Base-by-base conservation (phyloP, 176 grass and related monocot genomes). In the Leersia perrieri region DNA sequence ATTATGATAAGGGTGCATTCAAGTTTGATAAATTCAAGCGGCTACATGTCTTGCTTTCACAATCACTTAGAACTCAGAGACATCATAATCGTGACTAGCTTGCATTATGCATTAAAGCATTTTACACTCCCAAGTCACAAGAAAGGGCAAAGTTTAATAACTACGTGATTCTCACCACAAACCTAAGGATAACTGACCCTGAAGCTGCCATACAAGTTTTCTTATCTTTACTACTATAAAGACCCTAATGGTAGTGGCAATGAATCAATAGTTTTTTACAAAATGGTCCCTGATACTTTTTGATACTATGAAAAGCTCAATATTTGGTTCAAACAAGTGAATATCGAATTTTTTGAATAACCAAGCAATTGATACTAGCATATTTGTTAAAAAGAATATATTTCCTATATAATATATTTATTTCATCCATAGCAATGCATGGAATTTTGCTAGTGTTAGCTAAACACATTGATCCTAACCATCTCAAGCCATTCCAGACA, bases 1-100 rank as follows among this genome's bases (percentile, higher is more conserved):
- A 81, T 16, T 44, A 66, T 29, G 29, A 36, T 20, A 91, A 14
- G 16, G 20, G 63, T 22, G 45, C 33, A 31, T 80, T 68, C 76
- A 83, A 18, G n/a, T 68, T 5, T 45, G 11, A 72, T 33, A 28
- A 78, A 57, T 26, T 60, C 33, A 22, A 2, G 18, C 53, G 26
- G 25, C 36, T 49, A 53, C 29, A 45, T 33, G 20, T 66, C 15
- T 45, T 66, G 23, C 7, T 1, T 83, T 29, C 35, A 74, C 51
- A 62, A 29, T 40, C 26, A 39, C 26, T 33, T 18, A 74, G 79
- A 63, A 15, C 38, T 53, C 11, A 62, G 0, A 47, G 49, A 49
- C 22, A 38, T 25, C 81, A 57, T 65, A 40, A 14, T 66, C 5
- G 44, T 10, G 9, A 18, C n/a, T 7, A 5, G 55, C 23, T 23